phyloP scores from a whole-genome alignment of 306 rosid genomes.

The Cicer chorassanicum region DNA sequence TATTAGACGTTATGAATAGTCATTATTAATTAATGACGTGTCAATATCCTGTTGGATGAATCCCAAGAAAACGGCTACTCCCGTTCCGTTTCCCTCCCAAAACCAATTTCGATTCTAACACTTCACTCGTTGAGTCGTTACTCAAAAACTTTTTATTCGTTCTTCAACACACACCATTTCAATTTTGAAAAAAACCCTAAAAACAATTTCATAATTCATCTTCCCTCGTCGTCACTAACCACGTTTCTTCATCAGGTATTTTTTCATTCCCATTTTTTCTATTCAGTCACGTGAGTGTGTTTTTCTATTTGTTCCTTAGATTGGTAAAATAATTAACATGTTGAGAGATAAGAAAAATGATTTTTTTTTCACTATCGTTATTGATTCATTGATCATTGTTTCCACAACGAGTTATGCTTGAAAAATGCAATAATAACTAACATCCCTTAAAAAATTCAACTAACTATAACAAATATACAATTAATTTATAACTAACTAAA shows the following conservation, averaged over 20 bases:
- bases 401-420: constrained; percentile 2
- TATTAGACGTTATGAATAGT: constrained; percentile 35
- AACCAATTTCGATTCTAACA: constrained; percentile 36
- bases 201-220: neutral
- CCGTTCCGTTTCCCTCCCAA: constrained; percentile 41
- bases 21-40: constrained; percentile 29
- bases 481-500: too few species aligned
- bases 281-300: neutral
- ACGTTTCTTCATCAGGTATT: constrained; percentile 33
- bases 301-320: neutral
- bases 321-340: too few species aligned
- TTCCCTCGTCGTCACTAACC: neutral
- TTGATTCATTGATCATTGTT: neutral
- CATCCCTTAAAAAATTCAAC: too few species aligned
- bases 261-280: constrained; percentile 7
- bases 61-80: constrained; percentile 51
- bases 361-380: neutral
- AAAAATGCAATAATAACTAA: too few species aligned
- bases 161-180: constrained; percentile 21
- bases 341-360: neutral
- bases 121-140: neutral
- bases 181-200: constrained; percentile 2
- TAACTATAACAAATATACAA: too few species aligned
- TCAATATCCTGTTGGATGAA: neutral
- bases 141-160: constrained; percentile 12